phyloP scores from a whole-genome alignment of 2,329 filamentous ascomycete species.

The Metarhizium album region DNA sequence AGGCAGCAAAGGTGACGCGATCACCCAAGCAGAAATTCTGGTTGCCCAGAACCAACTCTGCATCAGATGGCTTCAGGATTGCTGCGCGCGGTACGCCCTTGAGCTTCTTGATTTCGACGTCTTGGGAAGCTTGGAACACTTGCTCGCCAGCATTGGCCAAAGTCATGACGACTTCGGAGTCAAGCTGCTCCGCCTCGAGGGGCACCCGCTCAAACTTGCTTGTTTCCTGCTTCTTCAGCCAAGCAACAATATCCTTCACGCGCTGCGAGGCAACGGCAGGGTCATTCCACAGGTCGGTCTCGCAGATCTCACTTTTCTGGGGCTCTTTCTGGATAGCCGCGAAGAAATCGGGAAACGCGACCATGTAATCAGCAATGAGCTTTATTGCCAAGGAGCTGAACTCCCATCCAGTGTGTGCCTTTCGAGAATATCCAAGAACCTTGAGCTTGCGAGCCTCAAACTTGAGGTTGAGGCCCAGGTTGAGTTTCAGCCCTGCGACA shows the following conservation, averaged over 20 bases:
- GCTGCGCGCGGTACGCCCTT: constrained; percentile 76
- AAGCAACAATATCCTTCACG: constrained; percentile 87
- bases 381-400: constrained; percentile 79
- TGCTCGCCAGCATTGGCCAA: constrained; percentile 69
- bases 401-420: constrained; percentile 82
- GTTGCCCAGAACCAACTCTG: constrained; percentile 81
- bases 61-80: constrained; percentile 85
- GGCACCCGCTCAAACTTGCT: constrained; percentile 94
- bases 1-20: constrained; percentile 83
- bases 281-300: constrained; percentile 76
- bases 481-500: constrained; percentile 72
- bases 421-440: constrained; percentile 88
- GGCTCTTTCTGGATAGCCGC: constrained; percentile 78
- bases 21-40: constrained; percentile 81
- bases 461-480: constrained; percentile 90
- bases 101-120: constrained; percentile 56
- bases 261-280: constrained; percentile 60
- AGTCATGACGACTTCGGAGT: constrained; percentile 74
- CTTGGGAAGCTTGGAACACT: constrained; percentile 38
- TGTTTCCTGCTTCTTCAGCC: constrained; percentile 84
- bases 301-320: constrained; percentile 70
- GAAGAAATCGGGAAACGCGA: constrained; percentile 90
- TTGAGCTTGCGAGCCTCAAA: constrained; percentile 94
- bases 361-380: constrained; percentile 81
- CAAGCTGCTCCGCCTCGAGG: constrained; percentile 89